A percentile compares a stretch with the other conserved stretches of the same genome.
phyloP scores from a whole-genome alignment of 208 protist species.

The Herpetomonas samuelpessoai region DNA sequence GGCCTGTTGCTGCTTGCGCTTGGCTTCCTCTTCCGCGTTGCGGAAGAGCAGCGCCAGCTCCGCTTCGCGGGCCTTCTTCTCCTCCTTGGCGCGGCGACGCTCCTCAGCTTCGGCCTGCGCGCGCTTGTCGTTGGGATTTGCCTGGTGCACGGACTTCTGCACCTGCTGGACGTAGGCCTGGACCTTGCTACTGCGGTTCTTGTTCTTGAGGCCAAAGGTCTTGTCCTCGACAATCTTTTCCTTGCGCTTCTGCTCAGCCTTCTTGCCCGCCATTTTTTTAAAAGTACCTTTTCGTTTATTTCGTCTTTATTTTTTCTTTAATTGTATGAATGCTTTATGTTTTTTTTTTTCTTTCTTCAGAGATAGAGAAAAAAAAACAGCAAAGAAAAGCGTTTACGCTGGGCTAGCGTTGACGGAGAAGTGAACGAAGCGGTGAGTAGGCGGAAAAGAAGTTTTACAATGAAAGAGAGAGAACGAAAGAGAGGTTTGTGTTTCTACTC shows the following conservation, averaged over 20 bases:
- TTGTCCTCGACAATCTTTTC: conserved; percentile 92
- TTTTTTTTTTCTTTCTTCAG: no score
- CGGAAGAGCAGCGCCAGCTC: conserved; percentile 86
- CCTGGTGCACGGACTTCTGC: conserved; percentile 54
- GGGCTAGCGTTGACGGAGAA: no score
- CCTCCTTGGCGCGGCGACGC: conserved; percentile 63
- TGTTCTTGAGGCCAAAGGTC: conserved; percentile 94
- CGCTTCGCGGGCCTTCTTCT: conserved; percentile 74
- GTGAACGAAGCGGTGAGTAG: no score
- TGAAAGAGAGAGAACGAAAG: no score
- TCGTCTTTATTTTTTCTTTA: conserved; percentile 8
- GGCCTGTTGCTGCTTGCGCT: conserved; percentile 8
- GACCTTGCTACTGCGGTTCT: conserved; percentile 89
- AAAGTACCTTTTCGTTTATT: conserved; percentile 10
- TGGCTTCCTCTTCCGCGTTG: conserved; percentile 39
- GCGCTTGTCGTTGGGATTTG: conserved; percentile 68
- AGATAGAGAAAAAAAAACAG: no score
- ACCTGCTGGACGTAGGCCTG: conserved; percentile 86
- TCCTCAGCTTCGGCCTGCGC: conserved; percentile 56
- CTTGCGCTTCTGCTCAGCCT: conserved; percentile 82
- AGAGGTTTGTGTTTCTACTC: no score
- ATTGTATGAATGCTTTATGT: not conserved
- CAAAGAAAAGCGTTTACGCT: no score
- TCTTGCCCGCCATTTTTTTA: conserved; percentile 49
- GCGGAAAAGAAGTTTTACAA: no score